phyloP scores from a whole-genome alignment of 2,329 filamentous ascomycete species.

The Fusarium sp. region DNA sequence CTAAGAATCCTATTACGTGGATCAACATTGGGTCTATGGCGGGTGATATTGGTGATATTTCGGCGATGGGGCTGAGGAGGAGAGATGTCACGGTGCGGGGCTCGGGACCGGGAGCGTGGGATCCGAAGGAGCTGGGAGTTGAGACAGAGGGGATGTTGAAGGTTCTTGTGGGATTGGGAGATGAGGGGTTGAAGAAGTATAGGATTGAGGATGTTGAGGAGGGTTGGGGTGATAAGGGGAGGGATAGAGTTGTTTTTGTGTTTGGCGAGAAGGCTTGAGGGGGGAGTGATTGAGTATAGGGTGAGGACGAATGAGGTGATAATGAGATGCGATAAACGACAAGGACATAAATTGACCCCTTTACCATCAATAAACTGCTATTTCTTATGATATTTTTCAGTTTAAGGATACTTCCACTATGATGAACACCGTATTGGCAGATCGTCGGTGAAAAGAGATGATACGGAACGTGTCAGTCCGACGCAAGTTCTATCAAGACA shows the following conservation, averaged over 20 bases:
- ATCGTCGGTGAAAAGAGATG: too few relatives aligned
- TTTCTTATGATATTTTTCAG: background rate
- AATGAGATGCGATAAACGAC: background rate
- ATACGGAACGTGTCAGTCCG: too few relatives aligned
- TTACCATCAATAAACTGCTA: too few relatives aligned
- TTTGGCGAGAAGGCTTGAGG: conserved; percentile 31
- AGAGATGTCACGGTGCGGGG: conserved; percentile 60
- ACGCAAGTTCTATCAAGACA: too few relatives aligned
- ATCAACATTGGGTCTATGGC: conserved; percentile 62
- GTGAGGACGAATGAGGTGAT: background rate
- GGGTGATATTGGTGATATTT: conserved; percentile 50
- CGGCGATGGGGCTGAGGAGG: conserved; percentile 56
- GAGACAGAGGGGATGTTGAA: conserved; percentile 41
- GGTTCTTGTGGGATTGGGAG: conserved; percentile 36
- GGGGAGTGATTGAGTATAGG: background rate
- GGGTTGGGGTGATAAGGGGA: conserved; percentile 37
- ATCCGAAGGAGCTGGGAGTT: conserved; percentile 39
- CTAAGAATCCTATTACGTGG: conserved; percentile 58
- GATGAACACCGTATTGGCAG: too few relatives aligned
- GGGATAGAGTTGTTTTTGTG: conserved; percentile 45
- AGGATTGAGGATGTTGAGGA: conserved; percentile 41
- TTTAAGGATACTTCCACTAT: too few relatives aligned
- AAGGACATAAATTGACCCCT: background rate
- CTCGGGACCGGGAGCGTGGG: conserved; percentile 57
- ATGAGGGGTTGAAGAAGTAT: conserved; percentile 34